Base-by-base conservation (phyloP, 2,329 filamentous ascomycete species). In the Penicillium capsulatum region DNA sequence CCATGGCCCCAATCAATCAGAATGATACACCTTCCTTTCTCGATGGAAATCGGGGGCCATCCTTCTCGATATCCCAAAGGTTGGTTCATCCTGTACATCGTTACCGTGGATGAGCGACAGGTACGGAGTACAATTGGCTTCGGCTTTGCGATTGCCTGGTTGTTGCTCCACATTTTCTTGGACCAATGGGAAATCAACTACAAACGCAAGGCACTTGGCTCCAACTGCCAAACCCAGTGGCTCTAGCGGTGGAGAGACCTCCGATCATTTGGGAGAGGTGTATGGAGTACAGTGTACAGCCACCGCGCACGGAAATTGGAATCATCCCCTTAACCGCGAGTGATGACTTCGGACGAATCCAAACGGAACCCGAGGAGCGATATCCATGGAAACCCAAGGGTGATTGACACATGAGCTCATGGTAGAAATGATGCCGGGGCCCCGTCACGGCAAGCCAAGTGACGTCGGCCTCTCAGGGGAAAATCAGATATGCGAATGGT, bases 171-270 rank as follows among this genome's bases (percentile, higher is more conserved):
- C 19, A 5, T 22, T 22, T 5, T 22, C 19, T n/a, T n/a, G n/a
- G 8, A 16, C 7, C 27, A 31, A 16, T 15, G 16, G 26, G 11
- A 28, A 29, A 22, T 22, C 19, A 9, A 5, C 9, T 22, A 9
- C 19, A 22, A n/a, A 57, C 47, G 45, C 48, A 47, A 49, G 52
- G 49, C 39, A 51, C 53, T 49, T 50, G 53, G 50, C 47, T 55
- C 42, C 36, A 48, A 38, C 50, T 54, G 51, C 45, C 50, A 53
- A 50, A 47, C 44, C 55, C 55, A 52, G 39, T 53, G 46, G 45
- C 51, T 48, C 40, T 36, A 36, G 44, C 47, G 51, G 26, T 54
- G 37, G 33, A 40, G 48, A 42, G 42, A 46, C 40, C 36, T 50
- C 41, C 47, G 53, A 54, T 57, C 50, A 34, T 17, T 36, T 16